Percentiles rank a stretch among this genome's conserved stretches.
phyloP scores from a whole-genome alignment of 345 rosid genomes.

The Sisymbrium altissimum region DNA sequence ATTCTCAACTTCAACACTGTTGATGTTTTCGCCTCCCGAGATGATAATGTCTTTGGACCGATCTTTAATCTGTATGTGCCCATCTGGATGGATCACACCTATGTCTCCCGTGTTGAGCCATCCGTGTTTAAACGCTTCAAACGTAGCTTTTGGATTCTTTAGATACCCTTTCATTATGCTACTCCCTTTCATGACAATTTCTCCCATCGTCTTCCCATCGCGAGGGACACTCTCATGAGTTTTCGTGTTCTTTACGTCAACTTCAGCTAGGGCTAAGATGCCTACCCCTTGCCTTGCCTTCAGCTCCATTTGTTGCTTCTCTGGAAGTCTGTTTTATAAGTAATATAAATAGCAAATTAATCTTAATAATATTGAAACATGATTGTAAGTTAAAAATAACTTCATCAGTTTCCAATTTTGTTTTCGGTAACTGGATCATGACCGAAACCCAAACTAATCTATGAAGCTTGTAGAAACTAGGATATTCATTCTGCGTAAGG shows the following conservation, averaged over 20 bases:
- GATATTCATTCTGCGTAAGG: too few relatives aligned
- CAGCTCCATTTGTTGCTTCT: background rate
- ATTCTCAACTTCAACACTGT: conserved; percentile 53
- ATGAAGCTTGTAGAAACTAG: too few relatives aligned
- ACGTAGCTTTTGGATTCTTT: conserved; percentile 39
- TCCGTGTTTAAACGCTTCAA: conserved; percentile 47
- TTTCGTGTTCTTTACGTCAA: conserved; percentile 52
- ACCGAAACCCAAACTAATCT: too few relatives aligned
- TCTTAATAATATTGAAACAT: background rate
- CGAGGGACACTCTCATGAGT: conserved; percentile 44
- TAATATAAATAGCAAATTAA: background rate
- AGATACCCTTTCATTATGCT: conserved; percentile 56
- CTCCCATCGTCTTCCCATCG: conserved; percentile 59
- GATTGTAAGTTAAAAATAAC: too few relatives aligned
- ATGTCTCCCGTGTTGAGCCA: conserved; percentile 65
- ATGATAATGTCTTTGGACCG: conserved; percentile 59
- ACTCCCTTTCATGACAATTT: conserved; percentile 51
- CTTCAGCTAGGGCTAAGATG: conserved; percentile 36
- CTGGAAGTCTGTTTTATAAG: background rate
- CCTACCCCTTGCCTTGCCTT: conserved; percentile 31
- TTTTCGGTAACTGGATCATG: too few relatives aligned
- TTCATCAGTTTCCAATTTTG: background rate
- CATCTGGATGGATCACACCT: conserved; percentile 45
- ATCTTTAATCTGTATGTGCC: conserved; percentile 55
- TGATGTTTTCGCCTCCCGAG: conserved; percentile 65